phyloP scores from a whole-genome alignment of 192 early-diverging fungal species.

The Rhizoclosmatium globosum region DNA sequence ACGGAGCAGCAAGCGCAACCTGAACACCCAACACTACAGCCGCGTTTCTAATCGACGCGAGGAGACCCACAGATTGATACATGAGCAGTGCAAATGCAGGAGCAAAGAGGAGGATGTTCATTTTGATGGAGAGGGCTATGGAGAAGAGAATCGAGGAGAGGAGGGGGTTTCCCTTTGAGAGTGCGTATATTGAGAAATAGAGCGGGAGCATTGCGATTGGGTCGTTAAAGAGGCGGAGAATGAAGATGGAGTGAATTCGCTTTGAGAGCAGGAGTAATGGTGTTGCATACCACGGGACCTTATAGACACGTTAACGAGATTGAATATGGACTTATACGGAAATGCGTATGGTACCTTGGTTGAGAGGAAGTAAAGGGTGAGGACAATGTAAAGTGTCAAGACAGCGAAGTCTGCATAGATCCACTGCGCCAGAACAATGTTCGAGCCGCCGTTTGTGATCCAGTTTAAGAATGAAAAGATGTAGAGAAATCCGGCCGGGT shows the following conservation, averaged over 20 bases:
- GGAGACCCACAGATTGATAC: conserved; percentile 55
- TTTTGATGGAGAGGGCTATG: conserved; percentile 87
- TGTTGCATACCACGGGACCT: conserved; percentile 75
- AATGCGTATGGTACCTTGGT: conserved; percentile 38
- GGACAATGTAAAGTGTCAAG: conserved; percentile 69
- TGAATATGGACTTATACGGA: background rate
- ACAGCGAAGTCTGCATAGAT: conserved; percentile 84
- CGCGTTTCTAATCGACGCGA: conserved; percentile 58
- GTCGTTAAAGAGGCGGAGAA: conserved; percentile 94
- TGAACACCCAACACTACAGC: conserved; percentile 42
- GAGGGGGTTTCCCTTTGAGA: conserved; percentile 62
- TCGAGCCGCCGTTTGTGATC: conserved; percentile 70
- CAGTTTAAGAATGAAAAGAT: conserved; percentile 78
- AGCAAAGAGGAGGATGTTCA: conserved; percentile 93
- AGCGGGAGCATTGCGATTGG: conserved; percentile 87
- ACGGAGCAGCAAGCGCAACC: conserved; percentile 68
- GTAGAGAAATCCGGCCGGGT: conserved; percentile 95
- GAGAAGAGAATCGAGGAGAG: conserved; percentile 73
- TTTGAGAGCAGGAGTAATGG: conserved; percentile 75
- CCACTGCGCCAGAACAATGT: conserved; percentile 81
- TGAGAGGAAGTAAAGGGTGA: conserved; percentile 71
- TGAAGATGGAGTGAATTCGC: conserved; percentile 93
- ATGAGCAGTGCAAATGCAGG: conserved; percentile 82
- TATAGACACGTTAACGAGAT: background rate
- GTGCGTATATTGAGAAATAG: conserved; percentile 71